phyloP scores from a whole-genome alignment of 1,139 yeast species.

The Scheffersomyces lignicola region DNA sequence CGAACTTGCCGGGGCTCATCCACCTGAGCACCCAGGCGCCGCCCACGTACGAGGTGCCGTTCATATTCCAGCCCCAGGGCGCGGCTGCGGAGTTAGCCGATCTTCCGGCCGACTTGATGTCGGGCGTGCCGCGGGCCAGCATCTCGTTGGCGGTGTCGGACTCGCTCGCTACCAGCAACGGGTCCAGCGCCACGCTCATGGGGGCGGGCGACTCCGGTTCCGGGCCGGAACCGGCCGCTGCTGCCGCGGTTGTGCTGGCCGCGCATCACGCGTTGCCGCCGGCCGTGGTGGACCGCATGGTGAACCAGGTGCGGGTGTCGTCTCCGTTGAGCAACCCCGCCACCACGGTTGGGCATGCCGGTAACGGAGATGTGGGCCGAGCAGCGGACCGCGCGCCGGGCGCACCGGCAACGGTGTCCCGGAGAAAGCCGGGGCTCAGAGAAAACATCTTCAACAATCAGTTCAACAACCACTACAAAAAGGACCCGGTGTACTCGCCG shows the following conservation, averaged over 20 bases:
- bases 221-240: not conserved
- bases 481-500: conserved; percentile 38
- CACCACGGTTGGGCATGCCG: not conserved
- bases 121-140: conserved; percentile 18
- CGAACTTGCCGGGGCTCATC: conserved; percentile 33
- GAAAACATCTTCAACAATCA: conserved; percentile 18
- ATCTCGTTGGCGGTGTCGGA: conserved; percentile 7
- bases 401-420: not conserved
- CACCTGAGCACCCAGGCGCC: conserved; percentile 7
- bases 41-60: conserved; percentile 22
- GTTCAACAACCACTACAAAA: conserved; percentile 49
- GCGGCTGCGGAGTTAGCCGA: conserved; percentile 43
- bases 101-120: conserved; percentile 41
- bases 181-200: conserved; percentile 23
- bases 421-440: conserved; percentile 8
- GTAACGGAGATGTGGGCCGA: too few relatives aligned
- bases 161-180: conserved; percentile 17
- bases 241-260: too few relatives aligned
- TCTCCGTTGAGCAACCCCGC: conserved; percentile 4
- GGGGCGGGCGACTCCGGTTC: conserved; percentile 6
- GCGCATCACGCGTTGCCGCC: not conserved
- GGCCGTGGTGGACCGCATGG: not conserved
- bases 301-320: conserved; percentile 2
- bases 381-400: conserved; percentile 4
- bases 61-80: conserved; percentile 21